phyloP scores from a whole-genome alignment of 257 asterid genomes.

The Solanum bukasovii region DNA sequence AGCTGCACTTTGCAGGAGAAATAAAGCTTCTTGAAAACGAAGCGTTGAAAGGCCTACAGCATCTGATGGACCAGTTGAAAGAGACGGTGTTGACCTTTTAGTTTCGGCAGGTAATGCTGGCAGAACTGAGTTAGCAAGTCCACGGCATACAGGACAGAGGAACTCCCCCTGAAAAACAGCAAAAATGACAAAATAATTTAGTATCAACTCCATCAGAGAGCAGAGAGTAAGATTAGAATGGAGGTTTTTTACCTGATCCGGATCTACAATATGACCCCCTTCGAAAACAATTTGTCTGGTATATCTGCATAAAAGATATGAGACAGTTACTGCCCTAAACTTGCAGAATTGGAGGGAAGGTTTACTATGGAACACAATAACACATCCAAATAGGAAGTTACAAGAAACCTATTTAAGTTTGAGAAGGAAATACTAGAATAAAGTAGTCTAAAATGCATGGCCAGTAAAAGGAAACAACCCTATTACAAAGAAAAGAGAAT shows the following conservation, averaged over 20 bases:
- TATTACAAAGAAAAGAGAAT: neutral
- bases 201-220: slow-evolving; percentile 1
- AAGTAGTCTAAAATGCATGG: neutral
- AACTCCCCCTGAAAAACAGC: slow-evolving; percentile 73
- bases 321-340: neutral
- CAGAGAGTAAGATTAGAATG: neutral
- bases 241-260: slow-evolving; percentile 64
- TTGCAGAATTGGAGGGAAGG: neutral
- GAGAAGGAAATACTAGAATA: neutral
- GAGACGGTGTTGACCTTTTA: slow-evolving; percentile 20
- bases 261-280: slow-evolving; percentile 96
- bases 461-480: neutral
- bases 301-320: slow-evolving; percentile 31
- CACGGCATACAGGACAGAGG: slow-evolving; percentile 98
- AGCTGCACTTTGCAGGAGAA: slow-evolving; percentile 54
- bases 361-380: neutral
- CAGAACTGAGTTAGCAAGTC: slow-evolving; percentile 80
- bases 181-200: slow-evolving; percentile 9
- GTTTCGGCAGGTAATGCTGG: slow-evolving; percentile 49
- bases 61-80: slow-evolving; percentile 16
- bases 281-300: slow-evolving; percentile 75
- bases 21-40: slow-evolving; percentile 48
- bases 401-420: neutral
- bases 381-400: neutral
- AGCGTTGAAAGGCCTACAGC: slow-evolving; percentile 20